Base-by-base conservation (phyloP, 495 filamentous ascomycete species). In the Geopyxis carbonaria region DNA sequence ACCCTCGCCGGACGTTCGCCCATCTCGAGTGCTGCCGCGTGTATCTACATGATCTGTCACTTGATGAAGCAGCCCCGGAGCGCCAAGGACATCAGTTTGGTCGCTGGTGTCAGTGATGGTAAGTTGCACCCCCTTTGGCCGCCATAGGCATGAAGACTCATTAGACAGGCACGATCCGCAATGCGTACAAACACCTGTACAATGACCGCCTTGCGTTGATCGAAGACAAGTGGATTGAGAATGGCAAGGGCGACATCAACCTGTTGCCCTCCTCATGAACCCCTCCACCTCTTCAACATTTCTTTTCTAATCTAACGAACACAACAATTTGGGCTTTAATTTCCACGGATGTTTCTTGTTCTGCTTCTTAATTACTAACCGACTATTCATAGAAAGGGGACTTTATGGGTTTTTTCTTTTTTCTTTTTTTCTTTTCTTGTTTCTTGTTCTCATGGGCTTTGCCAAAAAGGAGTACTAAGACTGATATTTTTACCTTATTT, bases 11-110 rank as follows among this genome's bases (percentile, higher is more conserved):
- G 89, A 41, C 82, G 89, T 37, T 95, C 89, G 28, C 89, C 89
- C 5, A 70, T 95, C 24, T 94, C 89, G 5, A 79, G 86, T 33
- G 89, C 89, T 2, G 87, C 84, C 13, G 85, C 87, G 28, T 92
- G 82, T 57, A 94, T 97, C 58, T 95, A 89, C 64, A 86, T 93
- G 73, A 76, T 82, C 5, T 82, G 80, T 0, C 70, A 83, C 53
- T 64, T 94, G 15, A 76, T 86, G 68, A 80, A 76, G 32, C 66
- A 81, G 27, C 59, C 69, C n/a, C 79, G 78, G 55, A 66, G 69
- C 4, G 74, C 86, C 28, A 89, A 87, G 58, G 79, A 93, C 38
- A 93, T 95, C 46, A 76, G 78, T 1, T 41, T 44, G 1, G 76
- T 89, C 13, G 79, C 78, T 3, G 80, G 80, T 43, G 89, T 94